phyloP scores from a whole-genome alignment of 805 yeast species.

The Yarrowia alimentaria region DNA sequence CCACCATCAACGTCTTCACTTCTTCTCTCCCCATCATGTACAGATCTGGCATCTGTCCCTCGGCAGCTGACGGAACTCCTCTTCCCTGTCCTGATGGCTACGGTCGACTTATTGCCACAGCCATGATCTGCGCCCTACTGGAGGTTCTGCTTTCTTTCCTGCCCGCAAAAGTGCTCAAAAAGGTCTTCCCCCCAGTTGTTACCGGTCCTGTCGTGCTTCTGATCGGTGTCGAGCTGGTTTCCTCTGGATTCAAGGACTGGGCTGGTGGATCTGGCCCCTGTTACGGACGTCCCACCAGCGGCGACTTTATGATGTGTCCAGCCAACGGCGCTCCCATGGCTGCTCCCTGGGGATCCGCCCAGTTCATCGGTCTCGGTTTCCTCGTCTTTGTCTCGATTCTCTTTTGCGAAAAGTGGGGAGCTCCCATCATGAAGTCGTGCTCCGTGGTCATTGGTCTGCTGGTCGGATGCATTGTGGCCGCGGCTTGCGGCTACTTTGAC shows the following conservation, averaged over 20 bases:
- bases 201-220: constrained; percentile 90
- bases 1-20: constrained; percentile 76
- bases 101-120: constrained; percentile 81
- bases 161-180: constrained; percentile 70
- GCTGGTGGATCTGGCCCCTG: constrained; percentile 72
- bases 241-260: constrained; percentile 79
- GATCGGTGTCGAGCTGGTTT: constrained; percentile 70
- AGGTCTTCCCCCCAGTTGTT: constrained; percentile 81
- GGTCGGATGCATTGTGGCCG: constrained; percentile 89
- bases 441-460: constrained; percentile 83
- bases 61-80: constrained; percentile 58
- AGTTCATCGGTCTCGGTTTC: constrained; percentile 84
- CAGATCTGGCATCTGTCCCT: constrained; percentile 62
- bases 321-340: constrained; percentile 51
- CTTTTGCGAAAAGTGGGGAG: constrained; percentile 79
- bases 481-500: constrained; percentile 81
- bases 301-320: constrained; percentile 52
- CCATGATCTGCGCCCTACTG: constrained; percentile 70
- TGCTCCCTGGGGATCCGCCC: constrained; percentile 80
- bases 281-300: constrained; percentile 39
- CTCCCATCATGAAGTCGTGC: constrained; percentile 93
- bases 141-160: constrained; percentile 72
- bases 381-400: constrained; percentile 72
- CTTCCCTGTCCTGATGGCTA: constrained; percentile 88
- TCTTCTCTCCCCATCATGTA: constrained; percentile 83